These are phyloP conservation scores for Tylopilus cervinicoccineus DNA, from an alignment of 768 basidiomycete genomes.

Conservation along the genomic window DNA sequence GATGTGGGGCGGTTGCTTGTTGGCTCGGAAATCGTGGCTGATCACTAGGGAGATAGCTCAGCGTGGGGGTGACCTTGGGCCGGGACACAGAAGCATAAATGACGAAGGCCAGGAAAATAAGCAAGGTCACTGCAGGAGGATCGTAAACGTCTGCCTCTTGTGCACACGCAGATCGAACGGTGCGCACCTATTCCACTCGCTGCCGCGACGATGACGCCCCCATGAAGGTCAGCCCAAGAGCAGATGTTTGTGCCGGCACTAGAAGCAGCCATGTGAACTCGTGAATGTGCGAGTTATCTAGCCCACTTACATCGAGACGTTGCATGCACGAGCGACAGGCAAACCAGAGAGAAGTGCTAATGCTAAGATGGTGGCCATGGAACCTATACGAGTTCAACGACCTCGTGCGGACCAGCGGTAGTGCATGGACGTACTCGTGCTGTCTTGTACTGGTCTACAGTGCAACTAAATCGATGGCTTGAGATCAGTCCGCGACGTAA, in stretches of 20 bases:
- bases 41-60: neutral
- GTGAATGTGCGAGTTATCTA: neutral
- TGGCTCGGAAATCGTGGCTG: neutral
- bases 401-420: neutral
- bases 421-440: slow-evolving; percentile 11
- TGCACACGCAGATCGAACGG: neutral
- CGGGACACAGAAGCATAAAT: neutral
- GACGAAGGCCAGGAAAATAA: neutral
- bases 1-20: neutral
- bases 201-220: neutral
- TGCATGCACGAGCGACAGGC: slow-evolving; percentile 12
- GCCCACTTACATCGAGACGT: slow-evolving; percentile 2
- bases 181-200: slow-evolving; percentile 4
- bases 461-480: neutral
- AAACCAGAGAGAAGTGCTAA: slow-evolving; percentile 8
- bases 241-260: slow-evolving; percentile 10
- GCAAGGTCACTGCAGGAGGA: slow-evolving; percentile 1
- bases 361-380: neutral
- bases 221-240: slow-evolving; percentile 1
- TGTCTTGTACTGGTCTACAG: neutral
- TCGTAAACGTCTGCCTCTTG: neutral
- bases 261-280: neutral
- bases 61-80: neutral
- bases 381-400: slow-evolving; percentile 2
- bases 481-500: neutral